Evolutionary conservation across 2,329 filamentous ascomycete species (phyloP).

Genomic region (Xylaria multiplex): DNA sequence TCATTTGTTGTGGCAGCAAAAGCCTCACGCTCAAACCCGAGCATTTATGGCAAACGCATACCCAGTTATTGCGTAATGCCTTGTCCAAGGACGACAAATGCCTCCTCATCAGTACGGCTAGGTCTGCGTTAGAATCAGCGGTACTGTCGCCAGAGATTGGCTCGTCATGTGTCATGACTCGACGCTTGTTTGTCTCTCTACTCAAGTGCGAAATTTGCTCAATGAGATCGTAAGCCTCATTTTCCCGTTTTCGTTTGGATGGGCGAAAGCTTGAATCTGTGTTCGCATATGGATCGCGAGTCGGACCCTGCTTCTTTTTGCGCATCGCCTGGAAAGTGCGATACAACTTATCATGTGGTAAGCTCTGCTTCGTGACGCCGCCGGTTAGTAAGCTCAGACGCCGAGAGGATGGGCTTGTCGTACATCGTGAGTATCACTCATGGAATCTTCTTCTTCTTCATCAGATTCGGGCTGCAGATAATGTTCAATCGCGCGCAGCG

Average conservation of each 20-base stretch:
- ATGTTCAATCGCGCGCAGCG: slow-evolving; percentile 10
- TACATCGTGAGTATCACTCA: not conserved
- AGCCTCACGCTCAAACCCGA: slow-evolving; percentile 23
- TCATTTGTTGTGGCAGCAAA: not conserved
- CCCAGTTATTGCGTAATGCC: slow-evolving; percentile 12
- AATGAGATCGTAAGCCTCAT: slow-evolving; percentile 2
- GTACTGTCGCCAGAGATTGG: not conserved
- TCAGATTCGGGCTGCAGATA: slow-evolving; percentile 11
- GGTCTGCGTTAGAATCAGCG: slow-evolving; percentile 9
- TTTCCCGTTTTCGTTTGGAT: slow-evolving; percentile 19
- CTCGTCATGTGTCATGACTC: slow-evolving; percentile 15
- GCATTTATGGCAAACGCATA: slow-evolving; percentile 15
- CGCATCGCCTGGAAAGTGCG: too few species aligned
- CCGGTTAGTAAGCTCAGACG: not conserved
- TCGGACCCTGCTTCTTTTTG: slow-evolving; percentile 18
- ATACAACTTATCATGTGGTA: not conserved
- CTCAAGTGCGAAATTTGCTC: slow-evolving; percentile 14
- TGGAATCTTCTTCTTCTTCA: not conserved
- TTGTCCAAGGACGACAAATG: slow-evolving; percentile 8
- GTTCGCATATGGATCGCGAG: not conserved
- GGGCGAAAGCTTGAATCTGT: slow-evolving; percentile 12
- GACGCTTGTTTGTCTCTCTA: slow-evolving; percentile 17
- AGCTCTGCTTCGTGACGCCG: not conserved
- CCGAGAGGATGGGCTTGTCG: not conserved
- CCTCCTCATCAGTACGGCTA: slow-evolving; percentile 15